Percentiles rank a stretch among this genome's conserved stretches.
phyloP scores from a whole-genome alignment of 192 early-diverging fungal species.

The Coemansia sp. region DNA sequence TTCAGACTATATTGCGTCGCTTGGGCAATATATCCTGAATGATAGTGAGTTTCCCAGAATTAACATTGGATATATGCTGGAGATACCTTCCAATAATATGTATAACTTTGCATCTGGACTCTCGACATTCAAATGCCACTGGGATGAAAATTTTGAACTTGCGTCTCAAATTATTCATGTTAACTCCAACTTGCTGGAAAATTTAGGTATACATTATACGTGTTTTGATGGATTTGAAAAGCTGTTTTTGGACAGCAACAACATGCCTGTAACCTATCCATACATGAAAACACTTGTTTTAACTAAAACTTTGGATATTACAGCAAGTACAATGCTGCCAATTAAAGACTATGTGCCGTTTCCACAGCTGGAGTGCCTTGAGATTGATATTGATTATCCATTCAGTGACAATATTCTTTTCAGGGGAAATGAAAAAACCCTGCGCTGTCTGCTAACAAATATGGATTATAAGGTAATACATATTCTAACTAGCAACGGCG shows the following conservation, averaged over 20 bases:
- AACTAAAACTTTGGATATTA: background rate
- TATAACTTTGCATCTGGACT: background rate
- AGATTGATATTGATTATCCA: background rate
- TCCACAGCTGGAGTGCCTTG: background rate
- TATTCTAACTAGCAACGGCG: background rate
- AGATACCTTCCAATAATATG: background rate
- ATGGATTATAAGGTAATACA: background rate
- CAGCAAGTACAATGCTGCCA: background rate
- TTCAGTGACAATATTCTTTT: conserved; percentile 5
- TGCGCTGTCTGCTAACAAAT: background rate
- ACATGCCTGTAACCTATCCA: background rate
- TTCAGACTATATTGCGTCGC: background rate
- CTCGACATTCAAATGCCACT: conserved; percentile 1
- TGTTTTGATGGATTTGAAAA: background rate
- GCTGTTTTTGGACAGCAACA: background rate
- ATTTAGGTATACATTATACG: background rate
- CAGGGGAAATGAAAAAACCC: background rate
- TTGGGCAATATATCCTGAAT: background rate
- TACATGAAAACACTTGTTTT: background rate
- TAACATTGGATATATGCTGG: background rate
- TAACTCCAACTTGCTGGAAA: background rate
- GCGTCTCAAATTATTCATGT: conserved; percentile 1
- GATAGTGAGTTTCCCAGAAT: background rate
- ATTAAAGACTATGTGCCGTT: background rate
- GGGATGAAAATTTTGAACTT: background rate